A percentile compares a stretch with the other conserved stretches of the same genome.
These are phyloP conservation scores for Angomonas ambiguus DNA, from an alignment of 208 protist species.

Conservation along the genomic window DNA sequence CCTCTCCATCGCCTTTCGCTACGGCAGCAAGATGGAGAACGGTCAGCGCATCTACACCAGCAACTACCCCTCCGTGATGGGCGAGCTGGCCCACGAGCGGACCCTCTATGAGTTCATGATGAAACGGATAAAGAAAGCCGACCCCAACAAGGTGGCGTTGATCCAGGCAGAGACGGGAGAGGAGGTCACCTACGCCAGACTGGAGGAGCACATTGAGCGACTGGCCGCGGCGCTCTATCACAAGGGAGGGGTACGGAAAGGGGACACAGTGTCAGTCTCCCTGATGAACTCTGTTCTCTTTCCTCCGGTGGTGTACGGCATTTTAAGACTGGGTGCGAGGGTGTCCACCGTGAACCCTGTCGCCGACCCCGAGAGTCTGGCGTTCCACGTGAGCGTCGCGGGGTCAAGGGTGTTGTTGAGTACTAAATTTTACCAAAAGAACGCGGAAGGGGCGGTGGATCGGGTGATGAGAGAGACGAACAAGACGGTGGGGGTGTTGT, in stretches of 20 bases:
- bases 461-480: conserved; percentile 29
- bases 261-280: conserved; percentile 30
- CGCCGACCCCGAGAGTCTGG: conserved; percentile 23
- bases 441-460: conserved; percentile 23
- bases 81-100: conserved; percentile 14
- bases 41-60: conserved; percentile 28
- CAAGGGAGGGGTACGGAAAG: conserved; percentile 28
- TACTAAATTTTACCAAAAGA: conserved; percentile 31
- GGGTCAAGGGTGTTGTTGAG: conserved; percentile 30
- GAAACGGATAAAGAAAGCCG: conserved; percentile 17
- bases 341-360: conserved; percentile 34
- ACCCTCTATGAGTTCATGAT: conserved; percentile 30
- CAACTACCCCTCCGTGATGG: conserved; percentile 20
- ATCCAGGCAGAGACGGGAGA: conserved; percentile 32
- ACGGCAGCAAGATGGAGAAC: background rate
- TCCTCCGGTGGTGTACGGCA: conserved; percentile 30
- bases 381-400: conserved; percentile 26
- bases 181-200: conserved; percentile 22
- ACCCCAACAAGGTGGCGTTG: conserved; percentile 18
- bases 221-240: conserved; percentile 32
- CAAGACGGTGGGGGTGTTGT: conserved; percentile 21
- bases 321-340: conserved; percentile 25
- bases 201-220: conserved; percentile 20
- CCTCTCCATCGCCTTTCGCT: background rate
- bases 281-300: conserved; percentile 35